phyloP scores from a whole-genome alignment of 208 protist species.

The Phytomonas francai region DNA sequence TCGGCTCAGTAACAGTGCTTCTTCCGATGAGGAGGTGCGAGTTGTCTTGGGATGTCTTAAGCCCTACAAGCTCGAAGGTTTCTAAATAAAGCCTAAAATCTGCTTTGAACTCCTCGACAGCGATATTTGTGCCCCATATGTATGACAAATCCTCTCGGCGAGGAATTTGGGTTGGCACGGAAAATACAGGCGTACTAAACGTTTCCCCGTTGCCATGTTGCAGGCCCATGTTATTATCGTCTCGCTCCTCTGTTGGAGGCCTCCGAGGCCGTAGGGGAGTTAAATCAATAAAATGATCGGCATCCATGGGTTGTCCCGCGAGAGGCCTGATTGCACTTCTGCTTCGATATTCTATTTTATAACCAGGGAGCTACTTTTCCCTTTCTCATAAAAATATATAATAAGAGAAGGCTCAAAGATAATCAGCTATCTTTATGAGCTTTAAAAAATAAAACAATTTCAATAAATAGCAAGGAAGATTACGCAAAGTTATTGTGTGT shows the following conservation, averaged over 20 bases:
- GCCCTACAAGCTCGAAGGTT: constrained; percentile 26
- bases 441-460: background rate
- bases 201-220: background rate
- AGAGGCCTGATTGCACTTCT: background rate
- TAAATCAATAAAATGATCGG: constrained; percentile 40
- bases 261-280: constrained; percentile 45
- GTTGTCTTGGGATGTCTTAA: background rate
- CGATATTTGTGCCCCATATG: constrained; percentile 87
- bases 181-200: constrained; percentile 1
- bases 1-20: background rate
- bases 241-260: constrained; percentile 12
- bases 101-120: constrained; percentile 71
- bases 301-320: constrained; percentile 21
- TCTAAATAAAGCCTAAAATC: constrained; percentile 79
- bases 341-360: background rate
- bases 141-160: constrained; percentile 78
- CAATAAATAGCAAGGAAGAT: too few relatives aligned
- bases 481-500: too few relatives aligned
- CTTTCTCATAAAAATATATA: background rate
- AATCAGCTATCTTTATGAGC: background rate
- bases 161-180: constrained; percentile 8
- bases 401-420: background rate
- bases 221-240: background rate
- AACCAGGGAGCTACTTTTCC: background rate
- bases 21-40: background rate